Percentiles rank a stretch among this genome's conserved stretches.
Conservation (phyloP, 768 basidiomycete species). For the Hydnomerulius pinastri region DNA sequence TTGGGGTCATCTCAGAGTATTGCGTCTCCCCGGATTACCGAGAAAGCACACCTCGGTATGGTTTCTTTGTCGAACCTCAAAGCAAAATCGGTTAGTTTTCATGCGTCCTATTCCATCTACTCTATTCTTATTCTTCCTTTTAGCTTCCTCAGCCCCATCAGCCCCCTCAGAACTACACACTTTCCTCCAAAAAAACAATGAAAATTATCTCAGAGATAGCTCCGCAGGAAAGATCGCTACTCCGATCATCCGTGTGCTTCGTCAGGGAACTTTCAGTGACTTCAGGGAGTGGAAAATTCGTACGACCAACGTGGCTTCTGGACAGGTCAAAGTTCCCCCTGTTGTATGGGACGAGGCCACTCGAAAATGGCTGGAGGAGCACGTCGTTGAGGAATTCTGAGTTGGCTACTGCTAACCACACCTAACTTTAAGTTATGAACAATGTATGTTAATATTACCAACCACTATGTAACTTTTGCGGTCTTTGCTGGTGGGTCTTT, state of each 20-base stretch:
- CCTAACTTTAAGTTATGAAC: neutral
- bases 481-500: too few species aligned
- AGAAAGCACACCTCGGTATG: conserved; percentile 14
- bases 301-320: conserved; percentile 13
- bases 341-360: conserved; percentile 16
- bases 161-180: conserved; percentile 9
- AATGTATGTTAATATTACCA: neutral
- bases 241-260: conserved; percentile 17
- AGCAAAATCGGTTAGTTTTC: conserved; percentile 9
- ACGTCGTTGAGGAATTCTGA: conserved; percentile 16
- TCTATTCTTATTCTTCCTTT: neutral
- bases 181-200: conserved; percentile 11
- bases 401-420: too few species aligned
- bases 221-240: conserved; percentile 4
- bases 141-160: conserved; percentile 2
- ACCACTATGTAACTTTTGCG: too few species aligned
- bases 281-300: conserved; percentile 23
- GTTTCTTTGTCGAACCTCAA: conserved; percentile 21
- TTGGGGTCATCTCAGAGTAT: conserved; percentile 24
- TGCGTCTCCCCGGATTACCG: conserved; percentile 21
- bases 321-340: conserved; percentile 21
- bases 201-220: conserved; percentile 18
- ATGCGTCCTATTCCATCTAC: neutral
- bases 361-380: conserved; percentile 16
- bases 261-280: conserved; percentile 20